Base-by-base conservation (phyloP, 2,329 filamentous ascomycete genomes). In the Alternaria dauci region DNA sequence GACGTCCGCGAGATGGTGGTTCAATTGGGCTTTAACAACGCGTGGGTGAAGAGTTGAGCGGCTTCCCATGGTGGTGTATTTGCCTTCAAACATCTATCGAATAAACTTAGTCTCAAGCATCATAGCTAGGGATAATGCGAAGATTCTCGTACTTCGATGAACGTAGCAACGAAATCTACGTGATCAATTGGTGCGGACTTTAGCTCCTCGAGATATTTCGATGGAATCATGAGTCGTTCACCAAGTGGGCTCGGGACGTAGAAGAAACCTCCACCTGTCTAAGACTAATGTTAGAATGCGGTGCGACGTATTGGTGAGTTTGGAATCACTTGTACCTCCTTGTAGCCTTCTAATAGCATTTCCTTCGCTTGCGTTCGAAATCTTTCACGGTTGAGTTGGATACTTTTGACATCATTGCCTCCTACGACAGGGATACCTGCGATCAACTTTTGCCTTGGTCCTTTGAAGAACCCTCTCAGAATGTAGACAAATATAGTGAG, bases 31-130 rank as follows among this genome's bases (percentile, higher is more conserved):
- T 8, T 36, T 51, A 11, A 51, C 47, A 8, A 51, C 47, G 7
- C 32, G 30, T 30, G 47, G 47, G 30, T 51, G 47, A 26, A 51
- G 47, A 39, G 30, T 36, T 9, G 30, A 51, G n/a, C 47, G 47
- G 30, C 32, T 36, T 34, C 47, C 47, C 30, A 51, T 51, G 6
- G 47, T 51, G 12, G 47, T 51, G 47, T 51, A 25, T n/a, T 7
- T 51, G 30, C 47, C 47, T 38, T 51, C 47, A 36, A 51, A 51
- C 47, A 51, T 51, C 47, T 51, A 20, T 36, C 32, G 18, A 12
- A 36, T 25, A 5, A 1, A 51, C 14, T 51, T 5, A 51, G 47
- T 51, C 32, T 36, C 12, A 16, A 1, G 32, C 12, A 14, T 36
- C 32, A 36, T 36, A 36, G 2, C 32, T 0, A 36, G 14, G 12